Evolutionary conservation across 179 eudicot genomes (phyloP), one percentile per base, ranked within the genome.

Genomic region (Corrigiola litoralis): DNA sequence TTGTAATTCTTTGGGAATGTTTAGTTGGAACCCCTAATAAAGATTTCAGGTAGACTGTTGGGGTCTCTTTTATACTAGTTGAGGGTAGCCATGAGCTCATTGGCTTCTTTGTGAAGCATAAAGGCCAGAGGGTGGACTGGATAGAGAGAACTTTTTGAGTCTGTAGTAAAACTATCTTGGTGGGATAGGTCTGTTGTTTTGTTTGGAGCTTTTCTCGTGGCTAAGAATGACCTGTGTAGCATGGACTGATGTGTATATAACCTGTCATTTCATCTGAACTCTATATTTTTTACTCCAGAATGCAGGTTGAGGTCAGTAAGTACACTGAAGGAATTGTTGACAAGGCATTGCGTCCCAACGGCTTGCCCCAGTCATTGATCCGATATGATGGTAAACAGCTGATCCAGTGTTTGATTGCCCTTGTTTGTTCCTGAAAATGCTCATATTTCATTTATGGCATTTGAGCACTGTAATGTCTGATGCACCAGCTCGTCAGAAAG

Each of bases 251-350:
- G 40, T 45, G 13, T 33, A 37, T 3, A 21, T 21, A 44, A 16
- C 21, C 12, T 48, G 37, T 20, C 27, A 38, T 23, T 47, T 46
- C 36, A 18, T 51, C 71, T 69, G 66, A 69, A 63, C 27, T 28
- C 57, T 25, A 62, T 48, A n/a, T 45, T 48, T 52, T 48, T 53
- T 24, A 21, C 61, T 66, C 67, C 87, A 94, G 99, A 68, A 95
- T 95, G 99, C 99, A 95, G 88, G 99, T 95, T 44, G 99, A 95
- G 75, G 99, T 95, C 68, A 95, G 99, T 77, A 95, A 88, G 74
- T 86, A 83, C 74, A 95, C 99, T 12, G 99, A 95, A 84, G 99
- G 99, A 38, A 75, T 79, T 25, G 81, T 74, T 70, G 96, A 88
- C 16, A 91, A 86, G 80, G 90, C 79, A 29, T 40, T 91, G 41